Conservation (phyloP, 371 early-diverging fungal species). For the Mortierella polycephala region DNA sequence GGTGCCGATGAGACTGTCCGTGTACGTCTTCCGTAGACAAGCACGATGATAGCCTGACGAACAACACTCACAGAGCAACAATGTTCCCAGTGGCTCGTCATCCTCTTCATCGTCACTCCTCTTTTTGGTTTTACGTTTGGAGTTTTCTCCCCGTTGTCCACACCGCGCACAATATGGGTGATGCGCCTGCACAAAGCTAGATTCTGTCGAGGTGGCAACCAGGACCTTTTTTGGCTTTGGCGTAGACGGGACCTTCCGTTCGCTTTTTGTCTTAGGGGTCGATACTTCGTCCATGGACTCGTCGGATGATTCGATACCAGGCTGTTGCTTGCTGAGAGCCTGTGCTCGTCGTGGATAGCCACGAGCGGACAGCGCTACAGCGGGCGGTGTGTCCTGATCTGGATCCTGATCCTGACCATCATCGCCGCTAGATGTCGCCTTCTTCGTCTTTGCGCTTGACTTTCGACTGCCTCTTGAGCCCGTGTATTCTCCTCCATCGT, state of each 20-base stretch:
- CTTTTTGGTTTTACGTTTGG: conserved; percentile 52
- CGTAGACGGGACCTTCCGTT: conserved; percentile 20
- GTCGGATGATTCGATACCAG: conserved; percentile 34
- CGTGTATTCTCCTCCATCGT: conserved; percentile 36
- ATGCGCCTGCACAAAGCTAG: conserved; percentile 48
- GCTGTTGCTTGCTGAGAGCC: conserved; percentile 20
- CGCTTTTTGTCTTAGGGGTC: conserved; percentile 18
- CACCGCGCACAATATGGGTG: conserved; percentile 49
- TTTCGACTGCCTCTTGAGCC: conserved; percentile 22
- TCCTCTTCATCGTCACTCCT: conserved; percentile 53
- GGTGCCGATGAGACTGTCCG: conserved; percentile 41
- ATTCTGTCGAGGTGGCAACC: conserved; percentile 44
- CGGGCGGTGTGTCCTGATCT: conserved; percentile 30
- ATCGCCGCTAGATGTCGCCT: conserved; percentile 45
- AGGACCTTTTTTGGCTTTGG: conserved; percentile 41
- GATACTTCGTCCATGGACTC: conserved; percentile 39
- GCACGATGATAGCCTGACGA: conserved; percentile 56
- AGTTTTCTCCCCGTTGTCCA: conserved; percentile 44
- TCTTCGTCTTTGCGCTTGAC: conserved; percentile 21
- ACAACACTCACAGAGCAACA: conserved; percentile 60
- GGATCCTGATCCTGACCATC: conserved; percentile 45
- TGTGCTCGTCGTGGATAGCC: conserved; percentile 38
- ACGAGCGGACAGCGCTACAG: conserved; percentile 34
- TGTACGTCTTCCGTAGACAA: conserved; percentile 54
- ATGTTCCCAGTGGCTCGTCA: conserved; percentile 47